Evolutionary conservation across 176 grass and related monocot genomes (phyloP).

Genomic region (Oryza meridionalis): DNA sequence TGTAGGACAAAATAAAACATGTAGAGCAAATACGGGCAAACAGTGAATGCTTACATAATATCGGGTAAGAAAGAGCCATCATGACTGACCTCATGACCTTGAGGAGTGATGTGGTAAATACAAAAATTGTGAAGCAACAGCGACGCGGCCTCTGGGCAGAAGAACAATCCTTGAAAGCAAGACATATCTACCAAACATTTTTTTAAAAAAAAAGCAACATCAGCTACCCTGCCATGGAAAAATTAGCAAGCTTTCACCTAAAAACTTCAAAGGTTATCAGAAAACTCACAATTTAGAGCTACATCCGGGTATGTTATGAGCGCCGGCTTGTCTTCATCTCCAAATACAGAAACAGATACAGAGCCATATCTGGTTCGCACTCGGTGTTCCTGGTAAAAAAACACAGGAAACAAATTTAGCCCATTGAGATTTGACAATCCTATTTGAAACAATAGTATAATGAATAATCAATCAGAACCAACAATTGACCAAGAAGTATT

Average conservation of each 20-base stretch:
- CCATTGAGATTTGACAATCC: not conserved
- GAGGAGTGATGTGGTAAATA: conserved; percentile 93
- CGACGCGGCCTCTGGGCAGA: conserved; percentile 88
- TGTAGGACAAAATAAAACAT: conserved; percentile 52
- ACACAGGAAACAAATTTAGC: conserved; percentile 21
- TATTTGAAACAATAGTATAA: not conserved
- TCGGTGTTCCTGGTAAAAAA: conserved; percentile 66
- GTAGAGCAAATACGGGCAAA: not conserved
- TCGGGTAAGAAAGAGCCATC: conserved; percentile 33
- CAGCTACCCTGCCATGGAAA: not conserved
- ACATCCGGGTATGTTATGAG: conserved; percentile 84
- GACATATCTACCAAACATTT: conserved; percentile 85
- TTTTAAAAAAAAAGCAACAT: not conserved
- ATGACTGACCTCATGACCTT: conserved; percentile 88
- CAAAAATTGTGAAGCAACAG: conserved; percentile 96
- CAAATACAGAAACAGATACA: conserved; percentile 71
- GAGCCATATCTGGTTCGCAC: conserved; percentile 66
- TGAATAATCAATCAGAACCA: not conserved
- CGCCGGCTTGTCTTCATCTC: conserved; percentile 78
- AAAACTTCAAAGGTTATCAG: not conserved
- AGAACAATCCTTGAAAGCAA: conserved; percentile 99
- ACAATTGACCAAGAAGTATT: not conserved
- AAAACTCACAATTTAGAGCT: conserved; percentile 69
- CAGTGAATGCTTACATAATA: not conserved
- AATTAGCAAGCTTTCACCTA: not conserved